These are phyloP conservation scores for Termitomyces sp. DNA, from an alignment of 768 basidiomycete species.

Conservation along the genomic window DNA sequence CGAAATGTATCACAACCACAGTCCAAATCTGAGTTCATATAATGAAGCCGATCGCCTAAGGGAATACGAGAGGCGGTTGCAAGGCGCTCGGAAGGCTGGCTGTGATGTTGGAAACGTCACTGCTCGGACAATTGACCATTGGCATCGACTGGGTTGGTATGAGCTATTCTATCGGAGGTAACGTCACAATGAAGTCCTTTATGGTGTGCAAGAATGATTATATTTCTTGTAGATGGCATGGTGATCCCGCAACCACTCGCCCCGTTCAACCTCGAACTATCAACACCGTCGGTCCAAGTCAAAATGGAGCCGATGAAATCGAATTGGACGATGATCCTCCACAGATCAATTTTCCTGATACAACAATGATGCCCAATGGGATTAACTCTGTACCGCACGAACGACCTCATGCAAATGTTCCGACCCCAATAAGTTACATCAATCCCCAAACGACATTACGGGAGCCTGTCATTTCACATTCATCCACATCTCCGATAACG, in stretches of 20 bases:
- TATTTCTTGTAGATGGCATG: constrained; percentile 50
- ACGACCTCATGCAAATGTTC: constrained; percentile 29
- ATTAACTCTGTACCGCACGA: constrained; percentile 26
- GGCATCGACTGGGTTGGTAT: constrained; percentile 79
- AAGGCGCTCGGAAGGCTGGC: constrained; percentile 58
- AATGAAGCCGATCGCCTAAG: constrained; percentile 63
- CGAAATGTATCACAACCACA: constrained; percentile 47
- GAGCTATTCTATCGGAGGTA: constrained; percentile 67
- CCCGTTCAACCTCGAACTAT: constrained; percentile 36
- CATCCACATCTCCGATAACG: constrained; percentile 22
- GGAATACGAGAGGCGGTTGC: constrained; percentile 71
- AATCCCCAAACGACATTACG: constrained; percentile 36
- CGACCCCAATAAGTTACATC: constrained; percentile 23
- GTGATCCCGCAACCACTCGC: constrained; percentile 58
- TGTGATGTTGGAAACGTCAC: constrained; percentile 73
- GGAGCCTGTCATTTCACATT: constrained; percentile 24
- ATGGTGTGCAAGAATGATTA: constrained; percentile 6
- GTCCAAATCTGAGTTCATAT: constrained; percentile 31
- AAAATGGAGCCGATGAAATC: constrained; percentile 35
- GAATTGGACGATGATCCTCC: constrained; percentile 51
- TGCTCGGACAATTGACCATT: constrained; percentile 73
- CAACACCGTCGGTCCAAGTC: constrained; percentile 26
- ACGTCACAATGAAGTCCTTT: constrained; percentile 8
- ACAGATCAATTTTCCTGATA: constrained; percentile 39
- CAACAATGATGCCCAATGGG: constrained; percentile 27